Evolutionary conservation across 192 early-diverging fungal species (phyloP), one percentile per base, ranked within the genome.

Genomic region (Linnemannia zychae): DNA sequence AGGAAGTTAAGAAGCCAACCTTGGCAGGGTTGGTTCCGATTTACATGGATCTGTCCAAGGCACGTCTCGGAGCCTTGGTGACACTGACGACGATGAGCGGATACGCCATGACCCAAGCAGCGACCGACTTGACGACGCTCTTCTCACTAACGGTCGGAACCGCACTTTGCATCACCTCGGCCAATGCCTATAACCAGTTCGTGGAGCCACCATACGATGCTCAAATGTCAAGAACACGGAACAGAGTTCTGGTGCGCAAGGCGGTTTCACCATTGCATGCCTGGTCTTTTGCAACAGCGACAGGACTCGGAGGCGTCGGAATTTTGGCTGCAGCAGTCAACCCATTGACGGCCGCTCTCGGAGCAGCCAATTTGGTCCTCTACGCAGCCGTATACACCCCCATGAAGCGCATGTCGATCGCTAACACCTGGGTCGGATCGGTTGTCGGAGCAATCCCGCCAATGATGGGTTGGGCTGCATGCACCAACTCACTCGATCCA

Each of bases 131-230:
- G 17, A 53, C 86, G 1, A 94, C 94, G 3, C 86, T 99, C 33
- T 83, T 98, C 16, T 95, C 91, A 72, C 97, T 97, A 28, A 96
- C 96, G 1, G 76, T 91, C 2, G 98, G 98, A 22, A 99, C 97
- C 0, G 91, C 91, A 5, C 90, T 99, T 44, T 98, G 97, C 80
- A 92, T 97, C 16, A 91, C 92, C 6, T 95, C 95, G 40, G 98
- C 98, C 52, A 99, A 99, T 85, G 88, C 96, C 12, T 93, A 99
- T 79, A 99, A 99, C 88, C 98, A 99, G 88, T 99, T 97, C 94
- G 94, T 96, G 36, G 98, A 99, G 82, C 88, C 90, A 33, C 97
- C 98, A 0, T 99, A 97, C 77, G 98, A 99, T 79, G 97, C 97
- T 34, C 98, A 99, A 88, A 99, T 99, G 98, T 88, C 92, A 20